Conservation (phyloP, 495 filamentous ascomycete genomes). For the Xylaria palmicola region DNA sequence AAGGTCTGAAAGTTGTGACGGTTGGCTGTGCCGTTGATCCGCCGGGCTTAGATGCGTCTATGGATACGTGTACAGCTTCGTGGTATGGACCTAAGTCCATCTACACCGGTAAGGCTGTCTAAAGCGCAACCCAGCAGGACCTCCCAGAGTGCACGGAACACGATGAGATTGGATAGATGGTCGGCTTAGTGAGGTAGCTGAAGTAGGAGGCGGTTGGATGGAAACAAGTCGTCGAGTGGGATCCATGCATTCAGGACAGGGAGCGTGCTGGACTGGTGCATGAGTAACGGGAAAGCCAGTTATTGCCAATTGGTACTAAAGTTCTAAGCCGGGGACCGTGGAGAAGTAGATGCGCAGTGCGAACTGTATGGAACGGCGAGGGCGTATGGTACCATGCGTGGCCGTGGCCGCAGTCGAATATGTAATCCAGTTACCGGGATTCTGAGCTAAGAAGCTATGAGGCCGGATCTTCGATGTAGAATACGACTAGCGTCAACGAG, state of each 20-base stretch:
- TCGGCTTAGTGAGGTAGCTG: neutral
- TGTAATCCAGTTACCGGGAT: too few species aligned
- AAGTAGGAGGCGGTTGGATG: neutral
- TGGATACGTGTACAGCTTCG: slow-evolving; percentile 6
- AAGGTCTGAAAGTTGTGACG: too few species aligned
- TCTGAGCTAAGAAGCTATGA: too few species aligned
- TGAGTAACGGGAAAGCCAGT: neutral
- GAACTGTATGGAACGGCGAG: neutral
- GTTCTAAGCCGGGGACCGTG: neutral
- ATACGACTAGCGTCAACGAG: too few species aligned
- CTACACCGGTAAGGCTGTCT: slow-evolving; percentile 44
- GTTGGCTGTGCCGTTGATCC: too few species aligned
- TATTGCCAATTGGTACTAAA: neutral
- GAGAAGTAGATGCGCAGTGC: neutral
- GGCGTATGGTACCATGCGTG: neutral
- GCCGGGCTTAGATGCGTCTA: slow-evolving; percentile 7
- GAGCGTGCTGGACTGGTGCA: neutral
- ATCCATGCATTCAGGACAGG: slow-evolving; percentile 10
- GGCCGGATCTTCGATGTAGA: too few species aligned
- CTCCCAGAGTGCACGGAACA: neutral
- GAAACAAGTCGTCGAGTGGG: slow-evolving; percentile 3
- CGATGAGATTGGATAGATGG: neutral
- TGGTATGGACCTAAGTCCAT: slow-evolving; percentile 64
- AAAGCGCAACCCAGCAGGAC: slow-evolving; percentile 33
- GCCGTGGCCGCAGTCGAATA: neutral